phyloP scores from a whole-genome alignment of 805 yeast genomes.

The Maudiozyma saulgeensis region DNA sequence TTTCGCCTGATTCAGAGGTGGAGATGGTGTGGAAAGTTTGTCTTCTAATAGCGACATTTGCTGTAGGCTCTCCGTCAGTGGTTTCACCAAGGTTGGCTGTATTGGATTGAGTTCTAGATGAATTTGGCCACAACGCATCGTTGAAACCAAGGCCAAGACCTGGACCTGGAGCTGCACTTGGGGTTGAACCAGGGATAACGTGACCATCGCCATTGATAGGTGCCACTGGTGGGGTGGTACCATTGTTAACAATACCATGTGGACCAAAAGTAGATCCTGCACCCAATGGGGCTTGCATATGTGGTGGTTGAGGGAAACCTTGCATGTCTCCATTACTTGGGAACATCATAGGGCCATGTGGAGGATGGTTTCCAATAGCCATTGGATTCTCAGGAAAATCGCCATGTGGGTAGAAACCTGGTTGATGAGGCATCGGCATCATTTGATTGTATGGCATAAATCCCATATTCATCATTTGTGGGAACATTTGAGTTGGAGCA shows the following conservation, averaged over 20 bases:
- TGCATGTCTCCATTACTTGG: constrained; percentile 13
- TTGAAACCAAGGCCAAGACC: constrained; percentile 4
- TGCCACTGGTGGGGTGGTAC: neutral
- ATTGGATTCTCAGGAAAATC: constrained; percentile 12
- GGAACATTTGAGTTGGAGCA: constrained; percentile 1
- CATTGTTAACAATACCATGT: neutral
- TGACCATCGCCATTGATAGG: neutral
- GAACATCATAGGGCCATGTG: constrained; percentile 9
- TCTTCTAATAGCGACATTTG: constrained; percentile 22
- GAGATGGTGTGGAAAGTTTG: constrained; percentile 27
- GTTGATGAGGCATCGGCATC: constrained; percentile 26
- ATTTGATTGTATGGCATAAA: constrained; percentile 27
- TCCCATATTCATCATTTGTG: constrained; percentile 25
- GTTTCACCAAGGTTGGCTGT: constrained; percentile 4
- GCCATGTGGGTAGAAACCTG: constrained; percentile 20
- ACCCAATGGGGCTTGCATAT: constrained; percentile 1
- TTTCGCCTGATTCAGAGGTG: constrained; percentile 5
- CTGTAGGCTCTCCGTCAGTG: constrained; percentile 8
- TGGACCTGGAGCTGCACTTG: constrained; percentile 1
- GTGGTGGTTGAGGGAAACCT: constrained; percentile 6
- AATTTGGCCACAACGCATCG: constrained; percentile 17
- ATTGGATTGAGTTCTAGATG: constrained; percentile 3
- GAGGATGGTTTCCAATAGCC: neutral
- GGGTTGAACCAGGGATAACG: neutral
- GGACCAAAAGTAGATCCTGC: constrained; percentile 3